phyloP scores from a whole-genome alignment of 2,329 filamentous ascomycete species.

The Onygena corvina region DNA sequence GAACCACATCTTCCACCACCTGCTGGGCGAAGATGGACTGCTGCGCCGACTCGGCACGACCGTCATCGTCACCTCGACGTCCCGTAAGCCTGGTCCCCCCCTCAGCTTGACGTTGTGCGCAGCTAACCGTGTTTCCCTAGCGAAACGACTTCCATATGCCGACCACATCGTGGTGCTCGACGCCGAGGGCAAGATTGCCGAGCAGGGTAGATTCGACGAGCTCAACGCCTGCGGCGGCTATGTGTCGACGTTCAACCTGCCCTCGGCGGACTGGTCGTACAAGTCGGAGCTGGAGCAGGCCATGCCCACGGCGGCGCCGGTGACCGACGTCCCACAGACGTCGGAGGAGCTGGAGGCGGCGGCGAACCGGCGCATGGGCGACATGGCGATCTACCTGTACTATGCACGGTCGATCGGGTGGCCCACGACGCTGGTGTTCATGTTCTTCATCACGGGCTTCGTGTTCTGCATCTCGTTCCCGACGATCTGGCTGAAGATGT shows the following conservation, averaged over 20 bases:
- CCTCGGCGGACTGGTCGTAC: conserved; percentile 23
- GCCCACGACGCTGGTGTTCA: conserved; percentile 26
- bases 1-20: conserved; percentile 36
- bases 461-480: conserved; percentile 34
- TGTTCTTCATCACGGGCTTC: conserved; percentile 28
- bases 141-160: conserved; percentile 32
- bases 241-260: conserved; percentile 30
- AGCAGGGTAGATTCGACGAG: conserved; percentile 32
- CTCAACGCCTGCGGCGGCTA: conserved; percentile 31
- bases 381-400: conserved; percentile 33
- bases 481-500: conserved; percentile 34
- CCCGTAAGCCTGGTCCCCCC: conserved; percentile 18
- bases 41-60: conserved; percentile 32
- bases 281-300: conserved; percentile 13
- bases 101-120: background rate
- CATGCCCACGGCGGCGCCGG: background rate
- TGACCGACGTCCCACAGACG: conserved; percentile 10
- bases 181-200: conserved; percentile 27
- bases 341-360: conserved; percentile 19
- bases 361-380: conserved; percentile 28
- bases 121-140: conserved; percentile 16
- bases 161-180: conserved; percentile 35
- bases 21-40: conserved; percentile 38
- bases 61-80: conserved; percentile 31
- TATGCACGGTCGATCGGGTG: conserved; percentile 31